Evolutionary conservation across 345 rosid species (phyloP).

Genomic region (Hibiscus tridactylites): DNA sequence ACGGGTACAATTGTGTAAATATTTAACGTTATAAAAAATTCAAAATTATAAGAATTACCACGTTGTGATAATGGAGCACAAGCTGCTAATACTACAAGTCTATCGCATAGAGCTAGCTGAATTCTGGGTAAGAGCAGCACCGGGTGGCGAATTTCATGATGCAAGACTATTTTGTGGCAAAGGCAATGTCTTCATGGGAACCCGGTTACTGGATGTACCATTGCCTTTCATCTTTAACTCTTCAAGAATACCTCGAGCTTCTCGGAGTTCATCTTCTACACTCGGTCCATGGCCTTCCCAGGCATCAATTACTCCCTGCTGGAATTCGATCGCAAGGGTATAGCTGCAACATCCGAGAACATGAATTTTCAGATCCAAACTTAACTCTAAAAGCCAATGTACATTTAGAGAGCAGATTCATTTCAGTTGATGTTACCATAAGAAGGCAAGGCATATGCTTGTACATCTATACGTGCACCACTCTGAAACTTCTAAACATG

Average conservation of each 20-base stretch:
- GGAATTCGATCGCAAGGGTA: constrained; percentile 70
- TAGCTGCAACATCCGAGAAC: constrained; percentile 45
- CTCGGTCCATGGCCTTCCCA: constrained; percentile 78
- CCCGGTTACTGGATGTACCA: constrained; percentile 27
- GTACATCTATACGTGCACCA: not conserved
- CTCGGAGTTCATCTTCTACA: constrained; percentile 57
- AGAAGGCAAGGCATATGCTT: constrained; percentile 3
- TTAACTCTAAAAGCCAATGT: not conserved
- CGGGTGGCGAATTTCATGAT: constrained; percentile 10
- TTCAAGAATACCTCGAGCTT: constrained; percentile 46
- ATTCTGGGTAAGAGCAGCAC: not conserved
- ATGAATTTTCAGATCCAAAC: constrained; percentile 3
- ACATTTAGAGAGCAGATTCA: not conserved
- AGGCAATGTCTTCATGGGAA: constrained; percentile 35
- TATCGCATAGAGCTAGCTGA: too few relatives aligned
- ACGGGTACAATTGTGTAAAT: too few relatives aligned
- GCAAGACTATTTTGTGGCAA: constrained; percentile 26
- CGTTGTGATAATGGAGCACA: too few relatives aligned
- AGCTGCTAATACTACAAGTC: too few relatives aligned
- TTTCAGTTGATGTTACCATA: not conserved
- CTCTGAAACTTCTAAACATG: not conserved
- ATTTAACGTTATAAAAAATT: too few relatives aligned
- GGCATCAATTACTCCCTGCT: constrained; percentile 61
- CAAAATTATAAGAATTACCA: too few relatives aligned
- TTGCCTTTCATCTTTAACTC: constrained; percentile 54